phyloP scores from a whole-genome alignment of 148 eudicot species.

The Vaccinium darrowii region DNA sequence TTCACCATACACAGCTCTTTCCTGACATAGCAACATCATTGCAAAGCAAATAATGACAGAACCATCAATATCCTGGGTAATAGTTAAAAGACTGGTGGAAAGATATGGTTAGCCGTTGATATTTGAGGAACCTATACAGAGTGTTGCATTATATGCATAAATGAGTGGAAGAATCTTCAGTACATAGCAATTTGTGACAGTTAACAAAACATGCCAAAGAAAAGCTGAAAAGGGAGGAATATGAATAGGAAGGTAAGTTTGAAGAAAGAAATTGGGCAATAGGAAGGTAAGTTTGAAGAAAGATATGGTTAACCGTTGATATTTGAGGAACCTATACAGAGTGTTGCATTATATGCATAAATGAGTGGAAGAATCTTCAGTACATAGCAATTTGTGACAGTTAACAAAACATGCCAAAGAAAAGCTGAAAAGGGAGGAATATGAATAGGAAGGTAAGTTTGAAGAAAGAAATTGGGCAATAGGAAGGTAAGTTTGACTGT shows the following conservation, averaged over 20 bases:
- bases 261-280: not conserved
- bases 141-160: not conserved
- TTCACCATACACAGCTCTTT: not conserved
- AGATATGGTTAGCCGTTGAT: not conserved
- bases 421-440: not conserved
- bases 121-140: not conserved
- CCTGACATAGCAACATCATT: not conserved
- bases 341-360: not conserved
- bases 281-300: not conserved
- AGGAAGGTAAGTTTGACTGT: not conserved
- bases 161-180: not conserved
- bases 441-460: not conserved
- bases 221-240: not conserved
- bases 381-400: not conserved
- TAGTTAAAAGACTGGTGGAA: not conserved
- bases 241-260: not conserved
- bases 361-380: not conserved
- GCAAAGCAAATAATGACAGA: not conserved
- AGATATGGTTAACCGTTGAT: not conserved
- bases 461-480: not conserved
- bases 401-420: not conserved
- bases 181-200: not conserved
- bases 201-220: not conserved
- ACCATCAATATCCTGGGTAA: not conserved
- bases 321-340: not conserved